A percentile compares a stretch with the other conserved stretches of the same genome.
phyloP scores from a whole-genome alignment of 2,329 filamentous ascomycete species.

The Exophiala sp. region DNA sequence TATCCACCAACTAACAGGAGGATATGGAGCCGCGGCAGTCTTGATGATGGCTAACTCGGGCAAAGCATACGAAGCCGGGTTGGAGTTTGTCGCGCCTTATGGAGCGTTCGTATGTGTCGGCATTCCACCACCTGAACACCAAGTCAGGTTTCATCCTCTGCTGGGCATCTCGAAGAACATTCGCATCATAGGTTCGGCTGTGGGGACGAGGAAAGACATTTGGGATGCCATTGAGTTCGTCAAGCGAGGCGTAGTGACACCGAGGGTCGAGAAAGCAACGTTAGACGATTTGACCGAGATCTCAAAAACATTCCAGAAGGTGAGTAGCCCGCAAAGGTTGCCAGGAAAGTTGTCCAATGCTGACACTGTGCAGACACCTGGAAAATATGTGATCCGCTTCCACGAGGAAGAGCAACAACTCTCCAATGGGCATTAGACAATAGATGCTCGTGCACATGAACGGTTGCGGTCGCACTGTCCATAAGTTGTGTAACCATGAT shows the following conservation, averaged over 20 bases:
- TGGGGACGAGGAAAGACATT: constrained; percentile 25
- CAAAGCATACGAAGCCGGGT: constrained; percentile 18
- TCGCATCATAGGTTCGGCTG: constrained; percentile 22
- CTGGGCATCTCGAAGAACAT: constrained; percentile 18
- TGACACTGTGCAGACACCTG: constrained; percentile 5
- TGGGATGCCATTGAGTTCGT: constrained; percentile 25
- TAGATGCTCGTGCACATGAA: no score
- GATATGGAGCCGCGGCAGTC: constrained; percentile 13
- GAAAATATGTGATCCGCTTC: constrained; percentile 16
- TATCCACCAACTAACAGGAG: constrained; percentile 18
- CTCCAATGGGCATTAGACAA: no score
- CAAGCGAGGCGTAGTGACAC: constrained; percentile 26
- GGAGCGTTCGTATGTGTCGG: constrained; percentile 42
- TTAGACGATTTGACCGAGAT: constrained; percentile 20
- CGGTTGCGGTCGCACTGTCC: no score
- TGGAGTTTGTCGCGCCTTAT: constrained; percentile 38
- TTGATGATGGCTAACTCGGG: constrained; percentile 18
- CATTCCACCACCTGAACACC: constrained; percentile 22
- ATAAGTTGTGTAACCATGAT: no score
- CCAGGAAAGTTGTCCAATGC: background rate
- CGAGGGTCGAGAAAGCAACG: constrained; percentile 22
- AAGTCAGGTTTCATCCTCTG: constrained; percentile 10
- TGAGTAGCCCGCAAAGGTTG: constrained; percentile 1
- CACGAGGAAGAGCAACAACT: constrained; percentile 1
- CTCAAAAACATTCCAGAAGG: constrained; percentile 18